Evolutionary conservation across 169 alveolate genomes (phyloP).

Genomic region (Plasmodium relictum): DNA sequence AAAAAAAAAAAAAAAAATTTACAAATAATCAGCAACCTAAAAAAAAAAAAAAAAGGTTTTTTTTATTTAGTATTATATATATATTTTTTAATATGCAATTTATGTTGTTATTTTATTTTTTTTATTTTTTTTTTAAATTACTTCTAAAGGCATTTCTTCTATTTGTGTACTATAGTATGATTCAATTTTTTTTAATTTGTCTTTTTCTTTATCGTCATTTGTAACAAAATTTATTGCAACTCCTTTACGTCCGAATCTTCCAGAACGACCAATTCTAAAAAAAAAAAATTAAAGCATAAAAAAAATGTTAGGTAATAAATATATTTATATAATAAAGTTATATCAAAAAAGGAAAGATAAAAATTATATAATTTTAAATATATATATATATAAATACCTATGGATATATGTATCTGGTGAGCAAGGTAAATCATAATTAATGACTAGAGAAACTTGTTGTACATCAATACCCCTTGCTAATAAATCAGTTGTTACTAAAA

Average conservation of each 20-base stretch:
- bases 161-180: slow-evolving; percentile 98
- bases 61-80: background rate
- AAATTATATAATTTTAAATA: background rate
- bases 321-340: background rate
- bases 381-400: slow-evolving; percentile 19
- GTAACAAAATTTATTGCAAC: slow-evolving; percentile 98
- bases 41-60: background rate
- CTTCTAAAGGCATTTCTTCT: slow-evolving; percentile 99
- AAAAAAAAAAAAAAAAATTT: slow-evolving; percentile 32
- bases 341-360: background rate
- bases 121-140: slow-evolving; percentile 31
- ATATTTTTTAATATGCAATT: background rate
- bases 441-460: slow-evolving; percentile 98
- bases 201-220: slow-evolving; percentile 94
- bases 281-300: background rate
- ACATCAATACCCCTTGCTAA: slow-evolving; percentile 99
- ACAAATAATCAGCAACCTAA: slow-evolving; percentile 76
- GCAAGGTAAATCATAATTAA: slow-evolving; percentile 98
- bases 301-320: background rate
- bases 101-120: background rate
- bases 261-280: slow-evolving; percentile 99
- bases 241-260: slow-evolving; percentile 99
- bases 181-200: slow-evolving; percentile 96
- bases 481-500: slow-evolving; percentile 98
- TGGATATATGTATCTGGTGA: slow-evolving; percentile 98